These are phyloP conservation scores for Starmerella bombi DNA, from an alignment of 805 yeast species.

Conservation along the genomic window DNA sequence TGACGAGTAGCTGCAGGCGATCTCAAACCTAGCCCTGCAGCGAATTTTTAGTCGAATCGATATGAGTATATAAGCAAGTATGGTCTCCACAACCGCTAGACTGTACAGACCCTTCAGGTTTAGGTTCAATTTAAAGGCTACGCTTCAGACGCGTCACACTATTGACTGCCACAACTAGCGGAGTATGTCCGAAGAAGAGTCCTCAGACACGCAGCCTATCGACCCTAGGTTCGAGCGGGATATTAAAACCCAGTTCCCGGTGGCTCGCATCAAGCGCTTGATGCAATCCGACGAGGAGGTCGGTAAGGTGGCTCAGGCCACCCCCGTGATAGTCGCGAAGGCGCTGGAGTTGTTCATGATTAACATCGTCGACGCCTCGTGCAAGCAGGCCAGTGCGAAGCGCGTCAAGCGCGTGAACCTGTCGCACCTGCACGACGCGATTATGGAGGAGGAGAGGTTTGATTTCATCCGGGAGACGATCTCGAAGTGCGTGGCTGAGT, in stretches of 20 bases:
- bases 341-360: constrained; percentile 88
- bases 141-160: no score
- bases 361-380: constrained; percentile 71
- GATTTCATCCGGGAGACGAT: constrained; percentile 79
- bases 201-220: no score
- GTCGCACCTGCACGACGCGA: constrained; percentile 70
- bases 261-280: constrained; percentile 83
- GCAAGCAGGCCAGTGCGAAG: constrained; percentile 57
- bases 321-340: constrained; percentile 95
- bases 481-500: constrained; percentile 39
- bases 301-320: constrained; percentile 96
- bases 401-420: constrained; percentile 75
- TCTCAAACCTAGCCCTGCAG: no score
- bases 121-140: no score
- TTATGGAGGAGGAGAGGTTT: constrained; percentile 74
- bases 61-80: no score
- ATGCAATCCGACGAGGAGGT: constrained; percentile 98
- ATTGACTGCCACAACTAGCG: no score
- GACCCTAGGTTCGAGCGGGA: constrained; percentile 24
- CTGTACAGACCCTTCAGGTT: no score
- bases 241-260: constrained; percentile 34
- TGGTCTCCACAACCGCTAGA: no score
- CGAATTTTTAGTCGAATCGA: no score
- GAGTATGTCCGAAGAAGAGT: no score
- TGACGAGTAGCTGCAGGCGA: no score